Percentiles rank a stretch among this genome's conserved stretches.
phyloP scores from a whole-genome alignment of 805 yeast species.

The Candida vartiovaarae region DNA sequence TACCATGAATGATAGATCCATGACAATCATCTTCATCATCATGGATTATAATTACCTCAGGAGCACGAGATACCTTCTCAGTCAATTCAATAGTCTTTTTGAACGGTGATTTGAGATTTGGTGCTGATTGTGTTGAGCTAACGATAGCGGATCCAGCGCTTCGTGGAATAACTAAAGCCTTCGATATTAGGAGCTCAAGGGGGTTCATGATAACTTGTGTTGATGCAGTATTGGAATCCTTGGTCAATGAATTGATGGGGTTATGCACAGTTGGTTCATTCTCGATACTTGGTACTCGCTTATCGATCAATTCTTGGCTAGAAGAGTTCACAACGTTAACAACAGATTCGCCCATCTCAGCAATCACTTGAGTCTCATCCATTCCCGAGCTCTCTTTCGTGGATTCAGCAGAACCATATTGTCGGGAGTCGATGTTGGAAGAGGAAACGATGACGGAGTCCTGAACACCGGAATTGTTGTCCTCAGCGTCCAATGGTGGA shows the following conservation, averaged over 20 bases:
- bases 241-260: neutral
- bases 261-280: neutral
- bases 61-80: neutral
- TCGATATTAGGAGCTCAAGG: neutral
- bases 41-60: neutral
- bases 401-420: too few relatives aligned
- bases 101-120: neutral
- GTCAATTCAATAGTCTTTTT: conserved; percentile 1
- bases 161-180: too few relatives aligned
- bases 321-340: neutral
- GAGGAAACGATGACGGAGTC: too few relatives aligned
- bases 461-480: neutral
- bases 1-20: neutral
- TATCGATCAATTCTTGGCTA: conserved; percentile 1
- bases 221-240: conserved; percentile 1
- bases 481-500: neutral
- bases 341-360: neutral
- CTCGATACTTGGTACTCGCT: neutral
- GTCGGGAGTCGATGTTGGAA: too few relatives aligned
- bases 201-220: conserved; percentile 1
- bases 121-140: neutral
- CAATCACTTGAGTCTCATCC: neutral
- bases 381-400: too few relatives aligned
- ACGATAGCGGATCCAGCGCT: too few relatives aligned
- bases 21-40: neutral